These are phyloP conservation scores for Tetrapisispora nanseiensis DNA, from an alignment of 805 yeast genomes.

Conservation along the genomic window DNA sequence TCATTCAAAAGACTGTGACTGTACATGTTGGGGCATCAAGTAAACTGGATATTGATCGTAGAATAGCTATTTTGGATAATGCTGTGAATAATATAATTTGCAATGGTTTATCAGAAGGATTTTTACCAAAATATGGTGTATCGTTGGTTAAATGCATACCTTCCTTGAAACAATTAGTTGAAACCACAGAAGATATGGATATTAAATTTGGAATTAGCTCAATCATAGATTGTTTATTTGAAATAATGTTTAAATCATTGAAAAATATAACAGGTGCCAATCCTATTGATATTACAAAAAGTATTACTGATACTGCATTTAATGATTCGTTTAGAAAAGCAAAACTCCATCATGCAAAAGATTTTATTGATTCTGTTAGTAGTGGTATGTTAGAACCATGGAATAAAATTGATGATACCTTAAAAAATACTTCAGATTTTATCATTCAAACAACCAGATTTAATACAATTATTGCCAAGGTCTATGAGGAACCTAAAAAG, in stretches of 20 bases:
- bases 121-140: constrained; percentile 20
- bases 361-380: not conserved
- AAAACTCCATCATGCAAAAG: constrained; percentile 3
- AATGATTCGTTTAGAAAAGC: constrained; percentile 8
- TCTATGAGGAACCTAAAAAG: constrained; percentile 18
- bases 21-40: constrained; percentile 25
- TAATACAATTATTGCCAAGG: constrained; percentile 14
- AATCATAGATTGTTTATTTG: constrained; percentile 9
- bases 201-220: constrained; percentile 9
- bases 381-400: constrained; percentile 23
- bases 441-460: constrained; percentile 15
- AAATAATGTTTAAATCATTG: constrained; percentile 16
- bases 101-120: constrained; percentile 21
- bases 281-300: constrained; percentile 7
- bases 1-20: constrained; percentile 22
- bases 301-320: constrained; percentile 12
- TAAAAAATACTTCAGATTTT: constrained; percentile 12
- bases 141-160: constrained; percentile 18
- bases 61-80: constrained; percentile 19
- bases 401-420: constrained; percentile 15
- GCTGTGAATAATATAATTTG: constrained; percentile 21
- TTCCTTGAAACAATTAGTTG: not conserved
- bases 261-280: constrained; percentile 11
- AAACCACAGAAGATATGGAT: constrained; percentile 1
- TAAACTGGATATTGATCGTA: constrained; percentile 24